phyloP scores from a whole-genome alignment of 768 basidiomycete species.

The Mycena capillaripes region DNA sequence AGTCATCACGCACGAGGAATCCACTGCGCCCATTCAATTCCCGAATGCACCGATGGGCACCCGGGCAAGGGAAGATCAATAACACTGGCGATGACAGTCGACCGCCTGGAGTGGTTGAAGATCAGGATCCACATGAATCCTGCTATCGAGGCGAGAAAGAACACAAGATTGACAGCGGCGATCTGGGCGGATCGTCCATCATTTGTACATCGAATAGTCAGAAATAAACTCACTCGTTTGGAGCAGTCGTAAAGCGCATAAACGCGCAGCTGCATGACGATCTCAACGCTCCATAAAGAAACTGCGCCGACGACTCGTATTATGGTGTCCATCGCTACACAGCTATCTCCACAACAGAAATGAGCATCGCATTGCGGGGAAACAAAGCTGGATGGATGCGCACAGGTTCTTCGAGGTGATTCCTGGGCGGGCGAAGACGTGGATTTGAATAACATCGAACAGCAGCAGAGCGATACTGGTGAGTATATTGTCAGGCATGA shows the following conservation, averaged over 20 bases:
- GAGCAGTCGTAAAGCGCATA: slow-evolving; percentile 60
- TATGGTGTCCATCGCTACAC: slow-evolving; percentile 60
- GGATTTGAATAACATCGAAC: slow-evolving; percentile 63
- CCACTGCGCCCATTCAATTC: slow-evolving; percentile 61
- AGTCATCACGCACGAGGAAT: slow-evolving; percentile 51
- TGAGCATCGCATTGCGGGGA: too few relatives aligned
- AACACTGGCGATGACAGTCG: slow-evolving; percentile 50
- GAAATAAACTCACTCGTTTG: slow-evolving; percentile 47
- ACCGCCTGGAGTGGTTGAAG: slow-evolving; percentile 51
- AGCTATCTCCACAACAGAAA: slow-evolving; percentile 48
- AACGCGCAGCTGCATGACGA: slow-evolving; percentile 63
- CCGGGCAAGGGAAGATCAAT: slow-evolving; percentile 55
- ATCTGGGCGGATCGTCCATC: slow-evolving; percentile 41
- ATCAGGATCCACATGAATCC: slow-evolving; percentile 59
- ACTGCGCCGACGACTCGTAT: slow-evolving; percentile 60
- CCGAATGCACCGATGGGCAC: slow-evolving; percentile 57
- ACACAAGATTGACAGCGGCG: slow-evolving; percentile 52
- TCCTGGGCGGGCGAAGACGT: slow-evolving; percentile 56
- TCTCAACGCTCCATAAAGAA: slow-evolving; percentile 63
- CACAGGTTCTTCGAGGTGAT: slow-evolving; percentile 53
- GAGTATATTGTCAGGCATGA: too few relatives aligned
- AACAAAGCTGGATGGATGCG: too few relatives aligned
- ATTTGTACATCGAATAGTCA: not conserved
- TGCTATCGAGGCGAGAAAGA: slow-evolving; percentile 57
- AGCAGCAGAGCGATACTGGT: slow-evolving; percentile 55